phyloP scores from a whole-genome alignment of 2,329 filamentous ascomycete species.

The Xylaria sp. region DNA sequence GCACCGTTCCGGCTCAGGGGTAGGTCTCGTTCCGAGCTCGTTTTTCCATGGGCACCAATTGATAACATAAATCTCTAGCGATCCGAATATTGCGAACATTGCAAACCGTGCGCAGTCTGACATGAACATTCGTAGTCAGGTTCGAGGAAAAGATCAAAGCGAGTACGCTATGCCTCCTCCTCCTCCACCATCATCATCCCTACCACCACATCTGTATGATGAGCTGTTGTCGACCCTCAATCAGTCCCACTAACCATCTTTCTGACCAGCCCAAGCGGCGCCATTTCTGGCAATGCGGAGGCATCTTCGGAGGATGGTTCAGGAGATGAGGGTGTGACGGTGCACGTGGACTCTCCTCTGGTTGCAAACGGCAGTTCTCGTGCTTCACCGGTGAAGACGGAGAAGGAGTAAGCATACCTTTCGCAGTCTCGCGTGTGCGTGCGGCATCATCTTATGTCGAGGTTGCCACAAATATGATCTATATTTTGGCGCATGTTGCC shows the following conservation, averaged over 20 bases:
- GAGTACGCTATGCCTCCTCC: constrained; percentile 18
- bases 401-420: constrained; percentile 32
- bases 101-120: constrained; percentile 9
- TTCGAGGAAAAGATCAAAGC: constrained; percentile 18
- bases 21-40: constrained; percentile 16
- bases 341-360: constrained; percentile 46
- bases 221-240: background rate
- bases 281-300: constrained; percentile 36
- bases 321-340: constrained; percentile 50
- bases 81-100: constrained; percentile 5
- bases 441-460: constrained; percentile 25
- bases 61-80: constrained; percentile 12
- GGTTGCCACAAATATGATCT: constrained; percentile 28
- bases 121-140: constrained; percentile 19
- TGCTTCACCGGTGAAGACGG: constrained; percentile 45
- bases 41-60: constrained; percentile 4
- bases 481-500: constrained; percentile 26
- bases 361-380: constrained; percentile 41
- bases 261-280: constrained; percentile 38
- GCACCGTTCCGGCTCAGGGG: constrained; percentile 24
- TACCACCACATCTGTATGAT: too few species aligned
- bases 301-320: constrained; percentile 42
- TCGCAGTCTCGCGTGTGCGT: constrained; percentile 22
- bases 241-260: constrained; percentile 30
- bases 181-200: too few species aligned